A percentile compares a stretch with the other conserved stretches of the same genome.
phyloP scores from a whole-genome alignment of 2,329 filamentous ascomycete genomes.

The Penicillium glabrum region DNA sequence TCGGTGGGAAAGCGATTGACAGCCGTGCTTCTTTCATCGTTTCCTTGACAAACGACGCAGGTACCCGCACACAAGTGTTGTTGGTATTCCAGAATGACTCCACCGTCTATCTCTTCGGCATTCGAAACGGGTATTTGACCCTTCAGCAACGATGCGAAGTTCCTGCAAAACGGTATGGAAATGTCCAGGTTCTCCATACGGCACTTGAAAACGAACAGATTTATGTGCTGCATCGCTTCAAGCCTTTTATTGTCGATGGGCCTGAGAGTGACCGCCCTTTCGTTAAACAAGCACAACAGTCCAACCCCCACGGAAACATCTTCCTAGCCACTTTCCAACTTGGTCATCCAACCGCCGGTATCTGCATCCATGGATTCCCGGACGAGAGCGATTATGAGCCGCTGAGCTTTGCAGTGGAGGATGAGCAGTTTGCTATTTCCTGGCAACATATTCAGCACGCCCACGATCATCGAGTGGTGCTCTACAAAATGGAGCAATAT shows the following conservation, averaged over 20 bases:
- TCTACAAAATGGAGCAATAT: conserved; percentile 23
- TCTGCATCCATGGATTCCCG: conserved; percentile 29
- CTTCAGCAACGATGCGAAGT: conserved; percentile 18
- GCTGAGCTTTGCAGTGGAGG: conserved; percentile 26
- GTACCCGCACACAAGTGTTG: conserved; percentile 18
- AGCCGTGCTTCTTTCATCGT: conserved; percentile 34
- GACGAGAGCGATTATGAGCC: conserved; percentile 30
- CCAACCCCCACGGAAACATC: conserved; percentile 19
- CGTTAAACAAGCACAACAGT: conserved; percentile 31
- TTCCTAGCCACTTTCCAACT: conserved; percentile 29
- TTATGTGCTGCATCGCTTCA: conserved; percentile 36
- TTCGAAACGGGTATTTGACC: conserved; percentile 16
- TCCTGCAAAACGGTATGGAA: conserved; percentile 26
- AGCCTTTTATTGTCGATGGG: conserved; percentile 21
- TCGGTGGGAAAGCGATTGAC: conserved; percentile 29
- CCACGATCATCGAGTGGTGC: conserved; percentile 26
- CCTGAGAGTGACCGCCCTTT: conserved; percentile 30
- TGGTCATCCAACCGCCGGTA: conserved; percentile 10
- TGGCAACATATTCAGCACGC: conserved; percentile 31
- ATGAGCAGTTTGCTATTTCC: conserved; percentile 36
- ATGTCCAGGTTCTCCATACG: conserved; percentile 34
- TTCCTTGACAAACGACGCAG: conserved; percentile 21
- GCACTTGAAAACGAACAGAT: conserved; percentile 24
- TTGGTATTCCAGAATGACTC: conserved; percentile 32
- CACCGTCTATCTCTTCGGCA: conserved; percentile 28